Conservation (phyloP, 768 basidiomycete species). For the Auricularia cornea region DNA sequence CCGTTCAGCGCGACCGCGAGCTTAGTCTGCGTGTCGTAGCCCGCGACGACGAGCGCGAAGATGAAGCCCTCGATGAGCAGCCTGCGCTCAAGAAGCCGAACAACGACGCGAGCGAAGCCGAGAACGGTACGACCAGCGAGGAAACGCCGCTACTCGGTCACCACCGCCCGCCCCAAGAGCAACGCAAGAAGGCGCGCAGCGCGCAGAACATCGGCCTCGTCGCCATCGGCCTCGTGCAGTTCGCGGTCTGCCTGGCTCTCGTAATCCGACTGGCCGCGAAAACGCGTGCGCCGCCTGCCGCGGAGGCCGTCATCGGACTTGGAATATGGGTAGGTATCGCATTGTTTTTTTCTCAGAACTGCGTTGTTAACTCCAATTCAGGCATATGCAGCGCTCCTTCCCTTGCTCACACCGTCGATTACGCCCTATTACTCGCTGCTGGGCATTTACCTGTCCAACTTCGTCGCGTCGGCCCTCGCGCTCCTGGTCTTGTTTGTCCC, state of each 20-base stretch:
- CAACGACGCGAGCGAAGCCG: too few relatives aligned
- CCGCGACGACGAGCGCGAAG: too few relatives aligned
- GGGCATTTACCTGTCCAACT: not conserved
- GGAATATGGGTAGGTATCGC: not conserved
- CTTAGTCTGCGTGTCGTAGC: too few relatives aligned
- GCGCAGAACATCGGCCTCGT: not conserved
- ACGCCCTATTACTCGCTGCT: not conserved
- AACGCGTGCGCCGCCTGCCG: not conserved
- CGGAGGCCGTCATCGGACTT: not conserved
- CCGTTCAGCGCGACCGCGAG: too few relatives aligned
- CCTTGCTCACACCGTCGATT: not conserved
- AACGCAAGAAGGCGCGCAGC: not conserved
- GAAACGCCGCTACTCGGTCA: not conserved
- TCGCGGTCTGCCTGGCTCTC: not conserved
- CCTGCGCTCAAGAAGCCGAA: too few relatives aligned
- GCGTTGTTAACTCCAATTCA: not conserved
- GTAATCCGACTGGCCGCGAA: not conserved
- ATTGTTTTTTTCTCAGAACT: not conserved
- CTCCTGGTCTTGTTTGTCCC: not conserved
- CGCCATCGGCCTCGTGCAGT: not conserved
- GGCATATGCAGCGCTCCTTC: not conserved
- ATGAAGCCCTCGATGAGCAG: too few relatives aligned
- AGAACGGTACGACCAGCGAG: not conserved
- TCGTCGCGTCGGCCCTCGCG: not conserved
- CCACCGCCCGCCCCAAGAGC: not conserved